Evolutionary conservation across 176 grass and related monocot genomes (phyloP).

Genomic region (Triticum aestivum): DNA sequence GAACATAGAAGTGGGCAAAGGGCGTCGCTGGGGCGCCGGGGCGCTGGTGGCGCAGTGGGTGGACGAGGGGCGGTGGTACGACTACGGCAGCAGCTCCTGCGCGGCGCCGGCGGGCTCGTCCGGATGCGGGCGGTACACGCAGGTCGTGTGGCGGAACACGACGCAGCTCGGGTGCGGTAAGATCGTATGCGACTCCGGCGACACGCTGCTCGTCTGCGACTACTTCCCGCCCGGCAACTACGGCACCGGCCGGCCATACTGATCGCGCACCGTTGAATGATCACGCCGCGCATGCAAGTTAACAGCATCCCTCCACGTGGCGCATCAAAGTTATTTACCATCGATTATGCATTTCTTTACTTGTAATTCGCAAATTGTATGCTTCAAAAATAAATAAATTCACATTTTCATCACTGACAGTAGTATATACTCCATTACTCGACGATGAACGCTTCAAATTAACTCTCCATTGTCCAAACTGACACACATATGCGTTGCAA

Average conservation of each 20-base stretch:
- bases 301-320: not conserved
- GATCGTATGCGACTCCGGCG: constrained; percentile 46
- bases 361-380: not conserved
- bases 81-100: constrained; percentile 31
- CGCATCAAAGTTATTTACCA: not conserved
- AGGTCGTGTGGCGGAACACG: constrained; percentile 49
- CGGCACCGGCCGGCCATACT: constrained; percentile 42
- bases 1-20: constrained; percentile 50
- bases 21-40: constrained; percentile 30
- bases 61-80: constrained; percentile 28
- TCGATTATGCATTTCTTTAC: not conserved
- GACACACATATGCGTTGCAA: not conserved
- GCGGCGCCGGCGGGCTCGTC: not conserved
- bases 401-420: not conserved
- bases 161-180: constrained; percentile 43
- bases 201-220: constrained; percentile 60
- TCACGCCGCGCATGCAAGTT: not conserved
- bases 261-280: not conserved
- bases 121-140: constrained; percentile 49
- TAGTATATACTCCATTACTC: not conserved
- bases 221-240: constrained; percentile 71
- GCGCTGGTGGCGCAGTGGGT: constrained; percentile 43
- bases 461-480: not conserved
- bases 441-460: not conserved
- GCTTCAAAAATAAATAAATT: not conserved